Base-by-base conservation (phyloP, 106 monocot species). In the Hemerocallis citrina region DNA sequence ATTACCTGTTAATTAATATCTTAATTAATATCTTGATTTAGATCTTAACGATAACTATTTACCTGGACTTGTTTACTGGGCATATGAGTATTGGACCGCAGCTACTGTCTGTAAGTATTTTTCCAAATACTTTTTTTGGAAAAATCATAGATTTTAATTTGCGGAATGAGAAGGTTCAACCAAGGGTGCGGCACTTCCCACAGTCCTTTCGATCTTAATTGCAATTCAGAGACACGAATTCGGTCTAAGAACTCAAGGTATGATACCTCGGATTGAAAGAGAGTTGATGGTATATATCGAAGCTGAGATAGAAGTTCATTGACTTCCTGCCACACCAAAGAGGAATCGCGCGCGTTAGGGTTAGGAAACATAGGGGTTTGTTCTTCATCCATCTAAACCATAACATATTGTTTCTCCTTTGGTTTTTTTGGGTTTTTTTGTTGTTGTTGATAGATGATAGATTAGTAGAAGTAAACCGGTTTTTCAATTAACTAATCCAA, bases 101-200 rank as follows among this genome's bases (percentile, higher is more conserved):
- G 84, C 72, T 51, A 78, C 70, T 78, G 80, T 65, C 84, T 75
- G 9, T 52, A 79, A 36, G 87, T 59, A 27, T 88, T 88, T n/a
- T 76, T 75, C 5, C 79, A 78, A 27, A 93, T 84, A n/a, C 88
- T 80, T 28, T 68, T 71, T 28, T 63, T 38, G 0, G 88, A 81
- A 21, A 93, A 93, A 33, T 63, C 56, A 16, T 71, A 69, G 41
- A 93, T 79, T 59, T 49, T 71, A 32, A 63, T 68, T 52, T 68
- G 64, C 36, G 92, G 88, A 7, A 93, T 51, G 34, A 93, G 48
- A 34, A 93, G 88, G 28, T 93, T 93, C 28, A 93, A 47, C 92
- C 88, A 93, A 19, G 92, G 88, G 44, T 88, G 92, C 27, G 92
- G 92, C 8, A 93, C 71, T 29, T 93, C 84, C 92, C 92, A 93